Evolutionary conservation across 139 green algal species (phyloP), one percentile per base, ranked within the genome.

Genomic region (Marvania coccoides): DNA sequence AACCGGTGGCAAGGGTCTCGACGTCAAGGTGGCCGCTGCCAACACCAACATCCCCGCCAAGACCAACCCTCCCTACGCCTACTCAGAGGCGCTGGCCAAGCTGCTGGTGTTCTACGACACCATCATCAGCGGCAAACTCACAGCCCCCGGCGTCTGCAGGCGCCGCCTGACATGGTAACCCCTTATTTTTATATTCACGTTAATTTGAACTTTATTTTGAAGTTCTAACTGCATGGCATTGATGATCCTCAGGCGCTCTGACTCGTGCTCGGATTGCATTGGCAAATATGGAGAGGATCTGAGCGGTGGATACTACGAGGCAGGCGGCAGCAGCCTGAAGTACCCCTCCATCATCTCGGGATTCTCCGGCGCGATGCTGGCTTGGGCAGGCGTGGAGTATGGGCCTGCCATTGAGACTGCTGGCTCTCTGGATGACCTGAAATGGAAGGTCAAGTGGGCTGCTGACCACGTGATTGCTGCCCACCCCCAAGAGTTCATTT

Each of bases 231-330:
- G n/a, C n/a, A n/a, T n/a, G n/a, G n/a, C n/a, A n/a, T n/a, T n/a
- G 38, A 12, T n/a, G n/a, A n/a, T n/a, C n/a, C n/a, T n/a, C n/a
- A n/a, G n/a, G n/a, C 56, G 65, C 57, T 69, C 34, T 13, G 26
- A 33, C 57, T 71, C 58, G 40, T 5, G 33, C 5, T 4, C 19
- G 4, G 9, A 5, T 13, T 65, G 58, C 26, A 53, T 7, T 29
- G 65, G 65, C 56, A 70, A 70, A 28, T 72, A 71, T 19, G 71
- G 71, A 6, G 71, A 78, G 51, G 58, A 78, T 58, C 57, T 78
- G 36, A 60, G n/a, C 7, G 51, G 61, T 23, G 71, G 71, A 6
- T 78, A 56, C 60, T 77, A 61, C 23, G 71, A 78, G 67, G 53
- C 58, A 0, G 71, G 71, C 23, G 71, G 71, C 30, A 61, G 38